Base-by-base conservation (phyloP, 2,329 filamentous ascomycete genomes). In the Fusarium sulawesiense region DNA sequence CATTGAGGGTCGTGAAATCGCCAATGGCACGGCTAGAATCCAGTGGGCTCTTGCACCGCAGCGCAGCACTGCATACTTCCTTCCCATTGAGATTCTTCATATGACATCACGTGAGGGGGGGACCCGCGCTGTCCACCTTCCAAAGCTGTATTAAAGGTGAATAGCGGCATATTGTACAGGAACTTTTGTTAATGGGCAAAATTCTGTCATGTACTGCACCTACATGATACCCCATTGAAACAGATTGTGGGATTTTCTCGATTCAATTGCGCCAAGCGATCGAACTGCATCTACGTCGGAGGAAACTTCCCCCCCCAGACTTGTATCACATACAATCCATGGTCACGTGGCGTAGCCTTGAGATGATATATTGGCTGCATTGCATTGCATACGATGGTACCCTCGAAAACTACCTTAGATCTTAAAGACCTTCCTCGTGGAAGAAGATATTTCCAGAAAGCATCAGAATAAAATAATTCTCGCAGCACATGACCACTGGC, bases 1-100 rank as follows among this genome's bases (percentile, higher is more conserved):
- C 75, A 76, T 57, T 76, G 64, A 72, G 50, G 68, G 56, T 60
- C 42, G 32, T 61, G 41, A 49, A 57, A 64, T 63, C 57, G 53
- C 68, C 60, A 67, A 66, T 64, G 42, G 44, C 37, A 67, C 57
- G 45, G 44, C 54, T 60, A 48, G 51, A 60, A 44, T 63, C 50
- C 44, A 61, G 48, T 56, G 53, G 60, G 41, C 57, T 61, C 68
- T 66, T 64, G 61, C 49, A 37, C 21, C 41, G 14, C 41, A 44
- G 13, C 21, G 25, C 49, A 20, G 14, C 23, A 51, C 23, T 25
- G 20, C 46, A 20, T 27, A 32, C 23, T 53, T 41, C 27, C 27
- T 48, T 57, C 59, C 59, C 60, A 48, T 42, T 44, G 48, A 57
- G 40, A 60, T 64, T 71, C 68, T 57, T 70, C 51, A 51, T 45